phyloP scores from a whole-genome alignment of 2,329 filamentous ascomycete species.

The Aspergillus sp. region DNA sequence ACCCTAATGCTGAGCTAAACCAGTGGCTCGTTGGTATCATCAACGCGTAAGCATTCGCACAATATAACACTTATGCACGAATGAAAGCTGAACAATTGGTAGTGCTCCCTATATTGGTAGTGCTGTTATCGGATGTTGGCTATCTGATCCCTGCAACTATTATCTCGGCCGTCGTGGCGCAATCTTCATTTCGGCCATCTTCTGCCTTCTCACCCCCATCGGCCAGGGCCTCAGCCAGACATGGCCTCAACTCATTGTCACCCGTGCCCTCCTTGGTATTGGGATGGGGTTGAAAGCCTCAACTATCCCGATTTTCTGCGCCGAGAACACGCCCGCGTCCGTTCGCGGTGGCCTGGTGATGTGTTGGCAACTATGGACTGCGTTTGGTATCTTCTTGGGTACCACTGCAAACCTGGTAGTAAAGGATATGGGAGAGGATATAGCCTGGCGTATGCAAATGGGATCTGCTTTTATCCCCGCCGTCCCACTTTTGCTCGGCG shows the following conservation, averaged over 20 bases:
- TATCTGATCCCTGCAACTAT: constrained; percentile 64
- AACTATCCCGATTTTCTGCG: constrained; percentile 56
- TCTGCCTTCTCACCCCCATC: constrained; percentile 67
- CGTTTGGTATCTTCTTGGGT: constrained; percentile 67
- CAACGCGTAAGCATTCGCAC: constrained; percentile 48
- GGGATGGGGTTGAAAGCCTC: constrained; percentile 64
- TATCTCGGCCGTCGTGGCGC: constrained; percentile 60
- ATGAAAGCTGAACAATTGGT: background rate
- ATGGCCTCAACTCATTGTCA: constrained; percentile 59
- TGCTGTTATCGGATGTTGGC: constrained; percentile 61
- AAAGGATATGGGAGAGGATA: constrained; percentile 55
- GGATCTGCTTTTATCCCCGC: constrained; percentile 66
- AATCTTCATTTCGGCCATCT: constrained; percentile 63
- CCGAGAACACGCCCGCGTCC: constrained; percentile 56
- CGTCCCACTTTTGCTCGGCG: constrained; percentile 57
- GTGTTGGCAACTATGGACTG: constrained; percentile 55
- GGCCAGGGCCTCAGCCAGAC: constrained; percentile 62
- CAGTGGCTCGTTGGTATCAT: constrained; percentile 65
- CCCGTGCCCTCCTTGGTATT: constrained; percentile 58
- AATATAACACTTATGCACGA: constrained; percentile 27
- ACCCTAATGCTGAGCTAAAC: constrained; percentile 45
- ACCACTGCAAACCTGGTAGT: constrained; percentile 65
- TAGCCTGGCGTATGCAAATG: constrained; percentile 64
- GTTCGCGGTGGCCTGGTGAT: constrained; percentile 59
- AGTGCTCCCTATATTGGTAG: constrained; percentile 55